A percentile compares a stretch with the other conserved stretches of the same genome.
phyloP scores from a whole-genome alignment of 2,329 filamentous ascomycete genomes.

The Scedosporium boydii region DNA sequence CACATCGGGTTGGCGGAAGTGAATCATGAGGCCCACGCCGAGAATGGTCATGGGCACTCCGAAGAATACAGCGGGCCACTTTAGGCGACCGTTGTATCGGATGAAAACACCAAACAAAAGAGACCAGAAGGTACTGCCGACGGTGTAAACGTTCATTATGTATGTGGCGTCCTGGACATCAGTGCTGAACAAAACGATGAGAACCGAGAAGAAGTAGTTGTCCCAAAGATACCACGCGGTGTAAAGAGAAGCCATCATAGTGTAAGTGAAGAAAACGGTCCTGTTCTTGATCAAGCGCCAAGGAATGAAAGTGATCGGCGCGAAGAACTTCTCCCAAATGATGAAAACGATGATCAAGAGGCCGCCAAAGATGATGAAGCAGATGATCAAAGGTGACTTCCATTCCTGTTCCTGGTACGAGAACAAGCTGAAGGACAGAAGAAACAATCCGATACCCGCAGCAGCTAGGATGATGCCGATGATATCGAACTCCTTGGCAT shows the following conservation, averaged over 20 bases:
- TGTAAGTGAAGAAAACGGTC: conserved; percentile 37
- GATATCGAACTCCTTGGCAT: conserved; percentile 48
- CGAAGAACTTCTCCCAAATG: conserved; percentile 47
- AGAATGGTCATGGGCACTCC: conserved; percentile 44
- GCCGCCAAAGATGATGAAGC: conserved; percentile 47
- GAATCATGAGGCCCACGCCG: conserved; percentile 47
- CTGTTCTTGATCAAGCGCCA: conserved; percentile 38
- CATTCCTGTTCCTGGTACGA: conserved; percentile 32
- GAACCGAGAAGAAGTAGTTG: conserved; percentile 39
- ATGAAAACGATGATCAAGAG: conserved; percentile 45
- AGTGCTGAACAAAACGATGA: conserved; percentile 42
- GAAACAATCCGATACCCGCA: conserved; percentile 45
- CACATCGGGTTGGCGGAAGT: conserved; percentile 42
- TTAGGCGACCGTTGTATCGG: conserved; percentile 40
- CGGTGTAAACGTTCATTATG: conserved; percentile 34
- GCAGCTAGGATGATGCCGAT: conserved; percentile 46
- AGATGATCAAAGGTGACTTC: conserved; percentile 39
- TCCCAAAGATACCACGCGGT: conserved; percentile 37
- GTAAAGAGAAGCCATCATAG: conserved; percentile 27
- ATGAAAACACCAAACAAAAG: conserved; percentile 39
- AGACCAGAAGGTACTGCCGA: conserved; percentile 38
- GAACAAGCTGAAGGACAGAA: conserved; percentile 54
- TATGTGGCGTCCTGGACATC: conserved; percentile 38
- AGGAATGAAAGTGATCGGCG: conserved; percentile 47
- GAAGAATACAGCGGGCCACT: conserved; percentile 39